phyloP scores from a whole-genome alignment of 2,329 filamentous ascomycete genomes.

The Lojkania enalia region DNA sequence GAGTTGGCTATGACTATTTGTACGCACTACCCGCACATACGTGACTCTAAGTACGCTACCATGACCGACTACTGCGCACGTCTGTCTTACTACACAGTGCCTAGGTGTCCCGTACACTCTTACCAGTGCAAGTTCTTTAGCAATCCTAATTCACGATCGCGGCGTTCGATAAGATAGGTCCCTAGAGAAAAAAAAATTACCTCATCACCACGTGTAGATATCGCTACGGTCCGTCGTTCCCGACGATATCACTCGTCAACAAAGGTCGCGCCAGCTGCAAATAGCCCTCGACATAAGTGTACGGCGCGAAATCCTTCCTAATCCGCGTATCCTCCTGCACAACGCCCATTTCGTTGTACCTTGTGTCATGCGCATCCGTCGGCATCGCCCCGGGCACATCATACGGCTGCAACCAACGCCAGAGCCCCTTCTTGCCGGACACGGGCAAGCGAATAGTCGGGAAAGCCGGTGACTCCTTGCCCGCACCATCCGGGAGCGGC shows the following conservation, averaged over 20 bases:
- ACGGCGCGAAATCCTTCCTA: background rate
- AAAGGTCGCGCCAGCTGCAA: constrained; percentile 4
- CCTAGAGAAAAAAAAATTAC: background rate
- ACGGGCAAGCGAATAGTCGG: constrained; percentile 5
- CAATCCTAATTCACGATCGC: too few relatives aligned
- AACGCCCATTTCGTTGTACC: constrained; percentile 3
- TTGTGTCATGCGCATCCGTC: background rate
- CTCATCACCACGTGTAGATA: background rate
- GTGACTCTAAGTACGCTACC: too few relatives aligned
- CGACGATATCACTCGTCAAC: background rate
- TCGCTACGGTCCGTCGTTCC: background rate
- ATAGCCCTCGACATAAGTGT: constrained; percentile 6
- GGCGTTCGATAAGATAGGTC: too few relatives aligned
- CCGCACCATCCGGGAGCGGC: background rate
- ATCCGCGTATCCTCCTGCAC: constrained; percentile 1
- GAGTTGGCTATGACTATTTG: too few relatives aligned
- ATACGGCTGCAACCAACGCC: constrained; percentile 6
- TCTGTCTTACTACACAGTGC: too few relatives aligned
- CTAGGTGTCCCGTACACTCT: too few relatives aligned
- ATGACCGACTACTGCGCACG: too few relatives aligned
- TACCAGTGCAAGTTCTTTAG: too few relatives aligned
- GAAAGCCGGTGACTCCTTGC: background rate
- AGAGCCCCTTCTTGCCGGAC: constrained; percentile 2
- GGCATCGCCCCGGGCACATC: background rate
- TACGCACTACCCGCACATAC: too few relatives aligned